Conservation (phyloP, 139 green algal species). For the Coccomyxa sp. region DNA sequence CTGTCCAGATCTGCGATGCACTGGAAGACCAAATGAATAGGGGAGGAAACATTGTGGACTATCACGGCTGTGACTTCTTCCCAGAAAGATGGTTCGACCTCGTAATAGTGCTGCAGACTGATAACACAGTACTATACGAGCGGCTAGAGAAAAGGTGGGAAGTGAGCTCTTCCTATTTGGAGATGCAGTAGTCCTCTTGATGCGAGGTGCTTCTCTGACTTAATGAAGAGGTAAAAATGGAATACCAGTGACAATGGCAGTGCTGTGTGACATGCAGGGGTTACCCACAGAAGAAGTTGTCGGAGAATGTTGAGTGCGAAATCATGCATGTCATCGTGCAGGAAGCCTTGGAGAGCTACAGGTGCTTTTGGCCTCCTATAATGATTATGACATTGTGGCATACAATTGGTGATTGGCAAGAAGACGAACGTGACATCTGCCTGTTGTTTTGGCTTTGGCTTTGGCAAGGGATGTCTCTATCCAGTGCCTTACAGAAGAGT, state of each 20-base stretch:
- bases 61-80: slow-evolving; percentile 98
- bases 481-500: neutral
- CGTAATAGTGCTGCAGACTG: slow-evolving; percentile 89
- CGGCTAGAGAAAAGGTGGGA: slow-evolving; percentile 64
- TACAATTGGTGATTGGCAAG: neutral
- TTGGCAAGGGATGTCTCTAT: neutral
- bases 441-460: neutral
- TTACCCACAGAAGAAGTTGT: slow-evolving; percentile 84
- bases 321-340: slow-evolving; percentile 97
- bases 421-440: neutral
- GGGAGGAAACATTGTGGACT: slow-evolving; percentile 88
- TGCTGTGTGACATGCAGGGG: slow-evolving; percentile 38
- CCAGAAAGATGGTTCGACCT: slow-evolving; percentile 95
- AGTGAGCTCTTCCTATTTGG: neutral
- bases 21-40: slow-evolving; percentile 77
- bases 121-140: slow-evolving; percentile 89
- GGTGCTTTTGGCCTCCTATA: slow-evolving; percentile 27
- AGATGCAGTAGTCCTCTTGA: neutral
- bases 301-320: slow-evolving; percentile 96
- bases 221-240: neutral
- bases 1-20: slow-evolving; percentile 76
- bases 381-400: neutral
- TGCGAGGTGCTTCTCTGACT: neutral
- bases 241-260: neutral
- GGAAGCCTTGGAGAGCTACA: slow-evolving; percentile 91